phyloP scores from a whole-genome alignment of 352 stramenopile species.

The Plasmopara viticola region DNA sequence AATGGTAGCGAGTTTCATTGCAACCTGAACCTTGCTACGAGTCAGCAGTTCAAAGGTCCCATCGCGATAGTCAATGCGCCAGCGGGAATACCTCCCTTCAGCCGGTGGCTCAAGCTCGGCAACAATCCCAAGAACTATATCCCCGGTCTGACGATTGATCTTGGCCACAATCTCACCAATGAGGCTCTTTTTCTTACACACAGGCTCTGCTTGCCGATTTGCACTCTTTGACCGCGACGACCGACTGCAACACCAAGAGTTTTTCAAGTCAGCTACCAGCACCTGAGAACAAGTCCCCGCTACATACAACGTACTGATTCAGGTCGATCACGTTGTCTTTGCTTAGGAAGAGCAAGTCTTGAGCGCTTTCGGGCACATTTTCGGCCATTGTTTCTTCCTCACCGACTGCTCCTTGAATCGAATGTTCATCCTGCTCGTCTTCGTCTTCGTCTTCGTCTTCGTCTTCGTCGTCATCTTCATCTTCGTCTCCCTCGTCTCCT shows the following conservation, averaged over 20 bases:
- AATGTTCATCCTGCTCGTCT: constrained; percentile 14
- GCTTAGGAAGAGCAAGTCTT: constrained; percentile 44
- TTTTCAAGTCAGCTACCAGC: constrained; percentile 9
- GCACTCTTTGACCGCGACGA: constrained; percentile 23
- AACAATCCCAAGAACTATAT: constrained; percentile 47
- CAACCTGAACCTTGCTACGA: constrained; percentile 21
- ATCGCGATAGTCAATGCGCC: constrained; percentile 56
- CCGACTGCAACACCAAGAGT: constrained; percentile 11
- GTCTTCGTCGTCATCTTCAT: constrained; percentile 25
- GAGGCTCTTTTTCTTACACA: constrained; percentile 14
- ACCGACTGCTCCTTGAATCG: not conserved
- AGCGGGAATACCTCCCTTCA: constrained; percentile 31
- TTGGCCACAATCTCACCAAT: constrained; percentile 45
- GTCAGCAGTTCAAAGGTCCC: constrained; percentile 40
- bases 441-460: constrained; percentile 16
- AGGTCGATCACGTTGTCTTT: constrained; percentile 47
- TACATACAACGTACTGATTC: constrained; percentile 32
- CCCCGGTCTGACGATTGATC: constrained; percentile 18
- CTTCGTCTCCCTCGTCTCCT: constrained; percentile 1
- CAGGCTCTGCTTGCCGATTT: constrained; percentile 8
- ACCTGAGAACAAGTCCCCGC: not conserved
- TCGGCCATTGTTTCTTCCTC: constrained; percentile 23
- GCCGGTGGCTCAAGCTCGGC: constrained; percentile 26
- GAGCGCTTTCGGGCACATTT: constrained; percentile 27
- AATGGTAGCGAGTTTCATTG: constrained; percentile 28